Conservation (phyloP, 805 yeast species). For the Ogataea pilisensis region DNA sequence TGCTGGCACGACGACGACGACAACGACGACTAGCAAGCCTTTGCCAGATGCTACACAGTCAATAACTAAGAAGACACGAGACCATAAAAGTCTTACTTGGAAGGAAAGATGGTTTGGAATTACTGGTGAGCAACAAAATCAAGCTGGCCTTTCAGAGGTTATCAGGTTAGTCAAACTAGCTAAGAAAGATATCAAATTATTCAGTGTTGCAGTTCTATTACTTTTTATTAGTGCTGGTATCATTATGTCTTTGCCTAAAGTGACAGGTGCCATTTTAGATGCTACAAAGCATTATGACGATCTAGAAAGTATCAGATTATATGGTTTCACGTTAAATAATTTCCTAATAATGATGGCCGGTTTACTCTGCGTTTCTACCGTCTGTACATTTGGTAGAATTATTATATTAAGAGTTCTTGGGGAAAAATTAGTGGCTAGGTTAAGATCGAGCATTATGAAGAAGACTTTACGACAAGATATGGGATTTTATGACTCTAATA, state of each 20-base stretch:
- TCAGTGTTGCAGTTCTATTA: constrained; percentile 40
- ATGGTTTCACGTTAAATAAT: constrained; percentile 58
- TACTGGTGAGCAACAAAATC: constrained; percentile 28
- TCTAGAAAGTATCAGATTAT: constrained; percentile 29
- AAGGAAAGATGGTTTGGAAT: constrained; percentile 29
- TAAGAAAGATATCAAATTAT: constrained; percentile 40
- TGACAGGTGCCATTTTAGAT: constrained; percentile 53
- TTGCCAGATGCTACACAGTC: too few relatives aligned
- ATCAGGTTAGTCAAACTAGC: constrained; percentile 40
- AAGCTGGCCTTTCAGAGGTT: constrained; percentile 35
- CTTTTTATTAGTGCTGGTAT: constrained; percentile 44
- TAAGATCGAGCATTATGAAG: constrained; percentile 73
- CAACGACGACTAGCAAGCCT: too few relatives aligned
- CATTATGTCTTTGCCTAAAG: constrained; percentile 50
- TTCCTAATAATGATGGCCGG: constrained; percentile 61
- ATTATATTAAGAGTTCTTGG: constrained; percentile 75
- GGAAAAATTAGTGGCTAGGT: constrained; percentile 79
- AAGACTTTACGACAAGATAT: constrained; percentile 83
- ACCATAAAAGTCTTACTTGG: constrained; percentile 19
- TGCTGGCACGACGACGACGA: too few relatives aligned
- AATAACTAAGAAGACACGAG: too few relatives aligned
- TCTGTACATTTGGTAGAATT: constrained; percentile 76
- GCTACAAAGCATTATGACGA: constrained; percentile 35
- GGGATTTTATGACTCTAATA: constrained; percentile 81
- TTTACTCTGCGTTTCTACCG: constrained; percentile 66